Evolutionary conservation across 805 yeast species (phyloP).

Genomic region (Yarrowia osloensis): DNA sequence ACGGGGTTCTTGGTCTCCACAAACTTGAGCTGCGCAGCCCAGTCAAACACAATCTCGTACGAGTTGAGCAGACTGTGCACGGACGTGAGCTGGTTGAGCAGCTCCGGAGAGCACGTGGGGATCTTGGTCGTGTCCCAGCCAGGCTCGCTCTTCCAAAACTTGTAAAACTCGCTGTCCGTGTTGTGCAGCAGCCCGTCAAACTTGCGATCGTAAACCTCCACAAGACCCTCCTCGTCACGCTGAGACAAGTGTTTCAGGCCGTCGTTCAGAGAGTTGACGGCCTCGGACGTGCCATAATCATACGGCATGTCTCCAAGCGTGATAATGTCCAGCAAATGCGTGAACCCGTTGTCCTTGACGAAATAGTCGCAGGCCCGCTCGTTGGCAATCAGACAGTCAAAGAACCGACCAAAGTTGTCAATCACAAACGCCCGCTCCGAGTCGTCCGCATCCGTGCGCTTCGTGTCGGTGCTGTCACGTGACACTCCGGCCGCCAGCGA

Average conservation of each 20-base stretch:
- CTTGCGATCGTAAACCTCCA: constrained; percentile 29
- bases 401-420: constrained; percentile 35
- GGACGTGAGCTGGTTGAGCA: constrained; percentile 18
- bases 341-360: constrained; percentile 38
- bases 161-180: constrained; percentile 29
- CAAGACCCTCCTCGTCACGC: background rate
- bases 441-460: constrained; percentile 35
- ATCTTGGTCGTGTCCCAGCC: constrained; percentile 24
- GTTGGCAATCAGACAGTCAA: constrained; percentile 41
- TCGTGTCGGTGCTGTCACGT: constrained; percentile 32
- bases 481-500: constrained; percentile 35
- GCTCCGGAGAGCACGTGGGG: constrained; percentile 1
- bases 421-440: constrained; percentile 30
- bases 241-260: constrained; percentile 31
- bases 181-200: constrained; percentile 20
- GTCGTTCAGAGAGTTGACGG: constrained; percentile 35
- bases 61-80: constrained; percentile 15
- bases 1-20: constrained; percentile 4
- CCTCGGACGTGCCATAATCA: constrained; percentile 37
- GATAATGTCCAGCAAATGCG: constrained; percentile 36
- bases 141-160: constrained; percentile 30
- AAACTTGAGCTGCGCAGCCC: constrained; percentile 15
- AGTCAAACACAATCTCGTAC: constrained; percentile 24
- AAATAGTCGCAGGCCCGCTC: constrained; percentile 35
- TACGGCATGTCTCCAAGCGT: constrained; percentile 39